A percentile compares a stretch with the other conserved stretches of the same genome.
Conservation (phyloP, 2,329 filamentous ascomycete species). For the Fusarium siculi region DNA sequence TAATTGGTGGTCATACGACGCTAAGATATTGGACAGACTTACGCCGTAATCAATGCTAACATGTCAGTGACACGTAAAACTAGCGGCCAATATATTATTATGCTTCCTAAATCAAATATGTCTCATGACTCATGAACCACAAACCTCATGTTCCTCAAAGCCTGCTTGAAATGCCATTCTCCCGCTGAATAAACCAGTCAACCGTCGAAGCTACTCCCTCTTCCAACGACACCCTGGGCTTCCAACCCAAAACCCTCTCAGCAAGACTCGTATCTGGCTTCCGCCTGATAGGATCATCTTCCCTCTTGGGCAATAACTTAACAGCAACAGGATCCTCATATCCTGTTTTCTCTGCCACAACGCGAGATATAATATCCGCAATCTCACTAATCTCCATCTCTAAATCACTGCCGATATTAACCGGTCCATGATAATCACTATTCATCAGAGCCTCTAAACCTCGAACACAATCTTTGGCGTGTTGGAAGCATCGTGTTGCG, state of each 20-base stretch:
- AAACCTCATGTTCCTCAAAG: background rate
- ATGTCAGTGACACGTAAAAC: fast-evolving
- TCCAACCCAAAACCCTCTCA: slow-evolving; percentile 18
- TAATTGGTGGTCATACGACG: too few relatives aligned
- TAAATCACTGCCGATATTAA: slow-evolving; percentile 34
- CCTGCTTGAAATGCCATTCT: slow-evolving; percentile 16
- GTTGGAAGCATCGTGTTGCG: slow-evolving; percentile 31
- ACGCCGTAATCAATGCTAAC: too few relatives aligned
- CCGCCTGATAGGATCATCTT: slow-evolving; percentile 30
- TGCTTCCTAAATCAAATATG: too few relatives aligned
- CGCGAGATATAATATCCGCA: slow-evolving; percentile 20
- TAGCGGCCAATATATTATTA: fast-evolving
- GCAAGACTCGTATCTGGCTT: slow-evolving; percentile 32
- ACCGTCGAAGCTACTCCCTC: slow-evolving; percentile 28
- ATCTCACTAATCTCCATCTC: slow-evolving; percentile 31
- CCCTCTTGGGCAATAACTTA: slow-evolving; percentile 16
- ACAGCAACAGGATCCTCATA: slow-evolving; percentile 10
- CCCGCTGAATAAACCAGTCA: slow-evolving; percentile 33
- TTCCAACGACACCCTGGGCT: slow-evolving; percentile 14
- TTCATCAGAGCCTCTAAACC: slow-evolving; percentile 32
- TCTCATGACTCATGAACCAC: background rate
- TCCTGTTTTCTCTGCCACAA: slow-evolving; percentile 24
- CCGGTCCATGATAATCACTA: slow-evolving; percentile 22
- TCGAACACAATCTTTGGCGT: slow-evolving; percentile 16
- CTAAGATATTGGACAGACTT: fast-evolving